A percentile compares a stretch with the other conserved stretches of the same genome.
Evolutionary conservation across 129 eudicot genomes (phyloP).

Genomic region (Chrysanthemum makinoi): DNA sequence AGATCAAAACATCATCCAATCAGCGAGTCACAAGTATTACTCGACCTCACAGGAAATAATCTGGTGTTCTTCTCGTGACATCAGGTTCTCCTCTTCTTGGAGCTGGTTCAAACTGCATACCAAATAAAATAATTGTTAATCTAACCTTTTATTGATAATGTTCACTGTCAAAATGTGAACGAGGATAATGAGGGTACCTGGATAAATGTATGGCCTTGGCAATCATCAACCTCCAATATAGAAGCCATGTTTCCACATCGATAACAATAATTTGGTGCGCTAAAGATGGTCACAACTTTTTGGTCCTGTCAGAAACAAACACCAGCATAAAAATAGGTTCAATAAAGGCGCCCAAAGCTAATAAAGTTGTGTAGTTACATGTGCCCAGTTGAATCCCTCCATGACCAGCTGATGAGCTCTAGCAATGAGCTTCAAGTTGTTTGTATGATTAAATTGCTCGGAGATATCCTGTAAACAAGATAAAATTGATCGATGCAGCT

Average conservation of each 20-base stretch:
- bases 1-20: slow-evolving; percentile 18
- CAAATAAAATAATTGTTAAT: neutral
- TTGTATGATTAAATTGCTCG: slow-evolving; percentile 78
- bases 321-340: slow-evolving; percentile 10
- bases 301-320: slow-evolving; percentile 50
- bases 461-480: slow-evolving; percentile 56
- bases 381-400: slow-evolving; percentile 93
- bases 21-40: neutral
- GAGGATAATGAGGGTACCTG: neutral
- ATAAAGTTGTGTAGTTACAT: slow-evolving; percentile 35
- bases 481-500: neutral
- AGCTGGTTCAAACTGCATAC: slow-evolving; percentile 83
- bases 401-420: slow-evolving; percentile 92
- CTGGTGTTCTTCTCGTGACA: slow-evolving; percentile 87
- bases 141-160: neutral
- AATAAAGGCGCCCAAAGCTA: neutral
- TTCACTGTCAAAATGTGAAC: neutral
- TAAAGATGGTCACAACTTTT: slow-evolving; percentile 81
- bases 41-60: slow-evolving; percentile 62
- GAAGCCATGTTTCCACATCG: slow-evolving; percentile 95
- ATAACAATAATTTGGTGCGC: slow-evolving; percentile 86
- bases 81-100: slow-evolving; percentile 96
- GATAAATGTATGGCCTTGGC: slow-evolving; percentile 43
- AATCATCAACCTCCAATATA: slow-evolving; percentile 79
- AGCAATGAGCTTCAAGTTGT: slow-evolving; percentile 71